Conservation (phyloP, 371 early-diverging fungal species). For the Rhizopus microsporus region DNA sequence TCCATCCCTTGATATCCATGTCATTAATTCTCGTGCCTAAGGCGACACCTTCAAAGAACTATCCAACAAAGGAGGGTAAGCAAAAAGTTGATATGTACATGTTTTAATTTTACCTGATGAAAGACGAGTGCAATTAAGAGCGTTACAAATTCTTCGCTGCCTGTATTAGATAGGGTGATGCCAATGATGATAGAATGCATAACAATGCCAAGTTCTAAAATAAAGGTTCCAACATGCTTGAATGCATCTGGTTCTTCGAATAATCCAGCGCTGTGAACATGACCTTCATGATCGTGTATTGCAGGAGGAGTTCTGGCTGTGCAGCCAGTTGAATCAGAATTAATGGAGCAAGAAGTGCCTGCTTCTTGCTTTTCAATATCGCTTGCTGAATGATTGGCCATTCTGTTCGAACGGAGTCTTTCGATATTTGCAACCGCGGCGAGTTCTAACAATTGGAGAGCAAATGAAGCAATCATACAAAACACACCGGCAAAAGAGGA, state of each 20-base stretch:
- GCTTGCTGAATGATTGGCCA: conserved; percentile 5
- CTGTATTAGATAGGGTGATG: conserved; percentile 71
- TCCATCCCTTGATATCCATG: conserved; percentile 44
- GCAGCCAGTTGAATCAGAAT: conserved; percentile 11
- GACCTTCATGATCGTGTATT: conserved; percentile 13
- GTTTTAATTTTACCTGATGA: conserved; percentile 67
- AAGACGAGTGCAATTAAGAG: conserved; percentile 82
- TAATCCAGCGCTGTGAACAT: conserved; percentile 46
- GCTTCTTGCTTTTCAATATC: conserved; percentile 21
- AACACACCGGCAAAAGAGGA: conserved; percentile 49
- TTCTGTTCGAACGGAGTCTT: conserved; percentile 18
- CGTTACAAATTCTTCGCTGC: conserved; percentile 63
- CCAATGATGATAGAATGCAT: conserved; percentile 90
- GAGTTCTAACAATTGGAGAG: conserved; percentile 43
- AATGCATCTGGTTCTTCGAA: conserved; percentile 33
- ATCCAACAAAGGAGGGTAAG: conserved; percentile 1
- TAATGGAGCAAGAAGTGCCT: conserved; percentile 7
- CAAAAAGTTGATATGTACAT: not conserved
- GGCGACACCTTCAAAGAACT: conserved; percentile 71
- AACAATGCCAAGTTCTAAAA: conserved; percentile 86
- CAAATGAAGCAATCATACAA: conserved; percentile 49
- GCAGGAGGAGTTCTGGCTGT: conserved; percentile 14
- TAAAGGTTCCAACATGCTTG: conserved; percentile 47
- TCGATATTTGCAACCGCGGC: conserved; percentile 34
- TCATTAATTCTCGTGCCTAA: conserved; percentile 63